Base-by-base conservation (phyloP, 257 asterid genomes). In the Jacaranda copaia region DNA sequence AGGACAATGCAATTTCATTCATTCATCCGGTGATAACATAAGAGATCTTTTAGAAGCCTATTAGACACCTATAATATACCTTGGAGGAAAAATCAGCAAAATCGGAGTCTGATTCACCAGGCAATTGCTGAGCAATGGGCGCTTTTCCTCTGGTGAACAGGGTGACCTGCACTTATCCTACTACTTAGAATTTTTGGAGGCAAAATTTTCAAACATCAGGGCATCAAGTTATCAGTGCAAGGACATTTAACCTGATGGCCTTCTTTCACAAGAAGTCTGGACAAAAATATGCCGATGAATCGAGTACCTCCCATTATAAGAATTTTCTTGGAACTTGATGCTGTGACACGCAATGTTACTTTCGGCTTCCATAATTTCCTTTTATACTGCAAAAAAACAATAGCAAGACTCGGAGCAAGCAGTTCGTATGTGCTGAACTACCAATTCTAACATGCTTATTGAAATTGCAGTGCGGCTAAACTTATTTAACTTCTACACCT, bases 271-370 rank as follows among this genome's bases (percentile, higher is more conserved):
- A 96, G 99, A 85, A 93, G 97, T 75, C 99, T 86, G 57, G 99
- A 93, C 88, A 96, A 79, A 78, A 96, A 96, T 58, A 96, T 8
- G 19, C 99, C 99, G 69, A 96, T 91, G 81, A 93, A 96, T 86
- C 99, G 84, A 59, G 99, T 93, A 73, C 99, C 99, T 77, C 99
- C 98, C 99, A 96, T 96, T 61, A 93, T 90, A n/a, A 96, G 97
- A 66, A 96, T 88, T 68, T 96, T 96, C 97, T 96, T 96, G 71
- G 86, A 72, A 61, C 96, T 88, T 42, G 98, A 92, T 77, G 99
- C 97, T 55, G 81, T 84, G 48, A 91, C 85, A 5, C 82, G 80
- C 10, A 96, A 78, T 61, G 89, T 88, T 62, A 87, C 88, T 85
- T 84, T 91, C 65, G 94, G 90, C 73, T 82, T 84, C 88, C 90